Base-by-base conservation (phyloP, 2,329 filamentous ascomycete genomes). In the Alternaria sp. region DNA sequence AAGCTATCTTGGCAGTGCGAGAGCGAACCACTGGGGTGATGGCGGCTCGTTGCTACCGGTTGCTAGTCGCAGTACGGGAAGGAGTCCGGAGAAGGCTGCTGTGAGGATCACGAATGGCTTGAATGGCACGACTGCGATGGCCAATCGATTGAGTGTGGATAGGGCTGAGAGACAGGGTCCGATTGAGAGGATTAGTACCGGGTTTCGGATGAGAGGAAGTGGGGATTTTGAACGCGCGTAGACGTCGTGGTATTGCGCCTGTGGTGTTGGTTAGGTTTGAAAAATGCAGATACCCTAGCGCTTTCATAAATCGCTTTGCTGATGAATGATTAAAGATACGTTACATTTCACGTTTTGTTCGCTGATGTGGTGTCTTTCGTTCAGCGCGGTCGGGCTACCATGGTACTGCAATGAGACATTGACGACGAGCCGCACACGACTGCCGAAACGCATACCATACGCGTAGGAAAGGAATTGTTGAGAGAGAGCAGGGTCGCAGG, bases 141-240 rank as follows among this genome's bases (percentile, higher is more conserved):
- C 52, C 49, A 66, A 65, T 9, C 62, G 71, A 13, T 25, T 74
- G 44, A 73, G 71, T 60, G 65, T 62, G 9, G 70, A 71, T 32
- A 59, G 67, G 5, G 63, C 60, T n/a, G 69, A 69, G 51, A 61
- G 66, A 5, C 62, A 71, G 51, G 65, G 62, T 7, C 67, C 70
- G 4, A 67, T 73, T 5, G 75, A 77, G 57, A 71, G 75, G 45
- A 57, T 70, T 4, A 78, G 71, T 57, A 79, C 77, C 0, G 77
- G 77, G 7, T 79, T 79, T 53, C 67, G 73, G 25, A 75, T 79
- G 52, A 67, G 77, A 8, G 63, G 62, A 10, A 79, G 77, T 65
- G 57, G 50, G 21, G 77, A 79, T 65, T 60, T 77, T 17, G 71
- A 78, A 50, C 61, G 67, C 9, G 61, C 54, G 11, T 54, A 19